These are phyloP conservation scores for Candida smagusa DNA, from an alignment of 1,139 yeast genomes.

Conservation along the genomic window DNA sequence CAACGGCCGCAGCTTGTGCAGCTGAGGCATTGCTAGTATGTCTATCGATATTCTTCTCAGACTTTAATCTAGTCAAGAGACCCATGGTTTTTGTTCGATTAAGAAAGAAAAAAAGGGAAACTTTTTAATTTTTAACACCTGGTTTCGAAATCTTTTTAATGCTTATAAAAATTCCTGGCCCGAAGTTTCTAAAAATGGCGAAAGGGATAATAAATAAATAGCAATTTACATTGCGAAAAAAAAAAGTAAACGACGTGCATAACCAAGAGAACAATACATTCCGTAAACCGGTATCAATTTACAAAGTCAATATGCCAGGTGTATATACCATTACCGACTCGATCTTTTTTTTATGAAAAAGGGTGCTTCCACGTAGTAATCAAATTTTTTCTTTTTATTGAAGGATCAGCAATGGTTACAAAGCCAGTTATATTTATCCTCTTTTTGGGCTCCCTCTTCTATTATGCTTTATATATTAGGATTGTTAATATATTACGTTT, in stretches of 20 bases:
- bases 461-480: no score
- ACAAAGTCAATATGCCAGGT: no score
- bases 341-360: no score
- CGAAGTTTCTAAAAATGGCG: constrained; percentile 9
- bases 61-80: constrained; percentile 19
- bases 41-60: constrained; percentile 5
- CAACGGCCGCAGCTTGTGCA: background rate
- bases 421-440: no score
- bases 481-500: no score
- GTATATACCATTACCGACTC: no score
- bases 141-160: background rate
- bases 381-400: no score
- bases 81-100: constrained; percentile 13
- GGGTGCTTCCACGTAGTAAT: no score
- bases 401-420: no score
- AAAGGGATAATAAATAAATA: constrained; percentile 8
- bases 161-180: constrained; percentile 1
- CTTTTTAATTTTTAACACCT: constrained; percentile 1
- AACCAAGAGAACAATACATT: background rate
- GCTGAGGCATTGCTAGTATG: background rate
- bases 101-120: constrained; percentile 1
- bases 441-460: no score
- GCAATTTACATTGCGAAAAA: background rate
- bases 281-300: background rate
- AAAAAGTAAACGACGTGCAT: background rate